Base-by-base conservation (phyloP, 768 basidiomycete species). In the Macrocybe gigantea region DNA sequence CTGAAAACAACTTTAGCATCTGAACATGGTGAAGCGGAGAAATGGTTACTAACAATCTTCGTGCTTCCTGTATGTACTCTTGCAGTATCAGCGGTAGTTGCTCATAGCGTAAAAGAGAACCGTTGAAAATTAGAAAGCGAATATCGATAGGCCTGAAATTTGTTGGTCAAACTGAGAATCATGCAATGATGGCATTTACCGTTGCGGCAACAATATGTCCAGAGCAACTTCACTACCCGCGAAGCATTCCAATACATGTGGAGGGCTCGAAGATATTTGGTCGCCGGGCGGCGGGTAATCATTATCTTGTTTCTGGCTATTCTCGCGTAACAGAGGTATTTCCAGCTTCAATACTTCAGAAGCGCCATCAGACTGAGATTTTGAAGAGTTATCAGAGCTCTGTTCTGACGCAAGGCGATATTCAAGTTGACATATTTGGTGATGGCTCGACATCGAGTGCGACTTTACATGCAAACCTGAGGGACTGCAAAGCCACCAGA, bases 131-230 rank as follows among this genome's bases (percentile, higher is more conserved):
- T 30, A 71, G 65, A 45, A 86, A 65, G 31, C 72, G 79, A 33
- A 83, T 55, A 56, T 86, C 83, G 69, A 82, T 71, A 9, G 78
- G 72, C 15, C 82, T 83, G 49, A 45, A 6, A n/a, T 47, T 33
- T 32, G 22, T 7, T 12, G 10, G 33, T 41, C 13, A 46, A 46
- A 11, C 22, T 22, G 22, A 22, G 22, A 22, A 22, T 22, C 22
- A 22, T 22, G 22, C 4, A 4, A 22, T 22, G 4, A 22, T 22
- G 22, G 22, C 22, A 22, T 22, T 22, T 22, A 22, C 82, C 80
- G 72, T 56, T 82, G 74, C 36, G 82, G 82, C 54, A 83, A 63
- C 70, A 82, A 66, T 13, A 22, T 22, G 22, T 22, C 22, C 22
- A 22, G 22, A 22, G 22, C 4, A 22, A 22, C 22, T 22, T 22